Base-by-base conservation (phyloP, 257 asterid genomes). In the Fraxinus pennsylvanica region DNA sequence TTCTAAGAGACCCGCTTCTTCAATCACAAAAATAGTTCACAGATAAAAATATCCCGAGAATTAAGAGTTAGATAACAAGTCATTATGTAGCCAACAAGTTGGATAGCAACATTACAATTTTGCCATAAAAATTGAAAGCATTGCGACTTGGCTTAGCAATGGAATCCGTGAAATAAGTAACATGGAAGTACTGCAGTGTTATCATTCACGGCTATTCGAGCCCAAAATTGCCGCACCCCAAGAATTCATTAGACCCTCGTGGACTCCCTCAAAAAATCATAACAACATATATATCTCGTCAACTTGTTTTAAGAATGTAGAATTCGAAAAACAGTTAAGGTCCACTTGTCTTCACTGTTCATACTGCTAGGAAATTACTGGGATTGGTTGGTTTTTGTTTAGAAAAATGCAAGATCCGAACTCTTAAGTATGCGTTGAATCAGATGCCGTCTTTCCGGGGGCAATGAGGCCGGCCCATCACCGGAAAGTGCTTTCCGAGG, bases 401-500 rank as follows among this genome's bases (percentile, higher is more conserved):
- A 13, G 9, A 74, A 78, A 78, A 79, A 95, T 93, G 99, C 99
- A 93, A 90, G 96, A 93, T 95, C 97, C 89, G 59, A 92, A 91
- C 87, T 73, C 85, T 74, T 25, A 71, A 77, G 71, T 52, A 52
- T 33, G 38, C 33, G 22, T 74, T 71, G 52, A 89, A 78, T 78
- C 90, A 82, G 9, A 38, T 84, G 81, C 82, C 92, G 30, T 88
- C 96, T 81, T 82, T 69, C 57, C 86, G 36, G 71, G 81, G 15
- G 81, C 91, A 81, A 88, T 92, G 88, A 91, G 97, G 77, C 85
- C 90, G 2, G 50, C 94, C n/a, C 90, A 89, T 79, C 99, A 93
- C 90, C 96, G 97, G 54, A 80, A 98, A 79, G 97, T 98, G 76
- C 99, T 91, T 70, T 95, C 98, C 0, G 97, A 93, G 82, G 90